A percentile compares a stretch with the other conserved stretches of the same genome.
Conservation (phyloP, 2,329 filamentous ascomycete species). For the Alternaria triticina region DNA sequence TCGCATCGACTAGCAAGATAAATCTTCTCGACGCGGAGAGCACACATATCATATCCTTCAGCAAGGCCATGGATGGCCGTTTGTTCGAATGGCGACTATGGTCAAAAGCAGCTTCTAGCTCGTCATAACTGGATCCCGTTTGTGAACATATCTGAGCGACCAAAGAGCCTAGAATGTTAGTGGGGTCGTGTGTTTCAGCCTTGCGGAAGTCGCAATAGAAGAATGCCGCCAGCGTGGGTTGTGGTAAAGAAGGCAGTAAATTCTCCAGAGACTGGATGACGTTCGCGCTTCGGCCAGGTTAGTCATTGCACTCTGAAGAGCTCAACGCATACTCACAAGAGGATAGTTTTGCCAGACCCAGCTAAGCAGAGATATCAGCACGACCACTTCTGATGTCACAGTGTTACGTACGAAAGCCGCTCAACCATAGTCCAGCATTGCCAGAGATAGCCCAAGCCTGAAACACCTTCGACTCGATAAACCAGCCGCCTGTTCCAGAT, state of each 20-base stretch:
- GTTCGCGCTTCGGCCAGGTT: neutral
- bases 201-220: neutral
- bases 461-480: neutral
- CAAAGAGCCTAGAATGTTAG: neutral
- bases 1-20: neutral
- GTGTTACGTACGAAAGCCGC: neutral
- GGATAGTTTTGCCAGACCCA: neutral
- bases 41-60: neutral
- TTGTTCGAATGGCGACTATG: neutral
- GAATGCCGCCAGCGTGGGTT: neutral
- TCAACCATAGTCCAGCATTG: neutral
- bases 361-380: neutral
- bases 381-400: neutral
- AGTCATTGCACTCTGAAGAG: neutral
- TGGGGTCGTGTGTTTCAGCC: neutral
- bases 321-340: neutral
- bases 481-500: neutral
- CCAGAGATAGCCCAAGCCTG: neutral
- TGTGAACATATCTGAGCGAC: neutral
- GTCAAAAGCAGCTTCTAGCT: neutral
- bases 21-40: neutral
- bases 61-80: neutral
- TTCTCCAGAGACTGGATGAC: neutral
- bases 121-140: neutral
- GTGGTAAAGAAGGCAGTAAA: neutral